Evolutionary conservation across 257 asterid species (phyloP), one percentile per base, ranked within the genome.

Genomic region (Capsicum baccatum): DNA sequence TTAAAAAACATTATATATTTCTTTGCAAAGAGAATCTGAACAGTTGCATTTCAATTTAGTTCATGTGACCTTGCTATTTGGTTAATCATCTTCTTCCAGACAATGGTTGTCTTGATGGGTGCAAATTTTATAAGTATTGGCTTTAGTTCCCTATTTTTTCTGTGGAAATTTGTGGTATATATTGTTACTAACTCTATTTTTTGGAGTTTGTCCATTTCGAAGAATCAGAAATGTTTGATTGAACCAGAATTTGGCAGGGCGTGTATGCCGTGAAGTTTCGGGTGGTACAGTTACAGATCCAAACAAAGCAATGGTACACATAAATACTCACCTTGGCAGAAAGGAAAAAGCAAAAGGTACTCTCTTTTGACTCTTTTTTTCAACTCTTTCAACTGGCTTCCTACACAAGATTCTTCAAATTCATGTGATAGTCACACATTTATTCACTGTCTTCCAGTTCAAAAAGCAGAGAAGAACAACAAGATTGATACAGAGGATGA

Each of bases 71-170:
- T 85, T 87, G 85, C 83, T 42, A 21, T 83, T 83, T 63, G 59
- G 81, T 83, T 10, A 50, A 80, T 83, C 83, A 69, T 86, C 84
- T 16, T 85, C 81, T 16, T 79, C n/a, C 85, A 94, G 99, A 92
- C 88, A 80, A 94, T 96, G 99, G 97, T 96, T 82, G 90, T 91
- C 84, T 76, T 93, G 90, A 94, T 94, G 98, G 99, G 99, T 83
- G 99, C 98, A 86, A 88, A 13, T 39, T 95, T 94, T 86, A 73
- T 59, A 73, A 48, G 60, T 58, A 48, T 73, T 48, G 60, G 33
- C 13, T 26, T 50, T 81, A 12, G 69, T 76, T 57, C 1, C 19
- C 11, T 35, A 26, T 1, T 26, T 26, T 55, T 8, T 5, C 5
- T 68, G 26, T 68, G 84, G 64, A 54, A 56, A 44, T 16, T 55